Conservation (phyloP, 2,329 filamentous ascomycete species). For the Xylariaceae sp. region DNA sequence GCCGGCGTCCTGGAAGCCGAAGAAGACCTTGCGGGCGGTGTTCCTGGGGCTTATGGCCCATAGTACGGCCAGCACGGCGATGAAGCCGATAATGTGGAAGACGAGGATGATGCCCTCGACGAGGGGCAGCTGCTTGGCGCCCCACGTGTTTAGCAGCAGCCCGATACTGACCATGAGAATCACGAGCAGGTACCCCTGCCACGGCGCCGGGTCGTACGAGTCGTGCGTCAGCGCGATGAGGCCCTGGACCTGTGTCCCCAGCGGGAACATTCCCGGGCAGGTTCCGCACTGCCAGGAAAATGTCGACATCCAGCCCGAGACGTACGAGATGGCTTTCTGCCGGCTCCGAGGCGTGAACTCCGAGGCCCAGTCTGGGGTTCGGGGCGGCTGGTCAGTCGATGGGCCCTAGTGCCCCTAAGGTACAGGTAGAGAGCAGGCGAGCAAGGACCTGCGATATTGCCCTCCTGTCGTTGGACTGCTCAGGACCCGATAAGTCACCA, state of each 20-base stretch:
- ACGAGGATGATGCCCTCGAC: slow-evolving; percentile 36
- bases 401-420: too few relatives aligned
- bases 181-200: slow-evolving; percentile 36
- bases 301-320: slow-evolving; percentile 38
- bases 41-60: slow-evolving; percentile 26
- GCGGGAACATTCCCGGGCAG: slow-evolving; percentile 22
- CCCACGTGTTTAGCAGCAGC: slow-evolving; percentile 36
- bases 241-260: not conserved
- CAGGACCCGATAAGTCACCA: not conserved
- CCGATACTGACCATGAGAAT: slow-evolving; percentile 33
- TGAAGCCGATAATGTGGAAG: slow-evolving; percentile 36
- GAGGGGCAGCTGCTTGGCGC: slow-evolving; percentile 30
- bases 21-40: slow-evolving; percentile 19
- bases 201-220: slow-evolving; percentile 10
- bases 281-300: slow-evolving; percentile 35
- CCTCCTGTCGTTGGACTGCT: not conserved
- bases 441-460: too few relatives aligned
- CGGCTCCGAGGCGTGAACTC: slow-evolving; percentile 39
- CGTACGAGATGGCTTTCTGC: slow-evolving; percentile 47
- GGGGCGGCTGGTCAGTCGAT: too few relatives aligned
- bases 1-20: slow-evolving; percentile 23
- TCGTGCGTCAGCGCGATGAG: not conserved
- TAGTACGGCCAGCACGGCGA: slow-evolving; percentile 33
- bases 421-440: too few relatives aligned
- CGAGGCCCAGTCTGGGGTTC: slow-evolving; percentile 51